Evolutionary conservation across 1,284 basidiomycete species (phyloP), one percentile per base, ranked within the genome.

Genomic region (Cronartium ribicola): DNA sequence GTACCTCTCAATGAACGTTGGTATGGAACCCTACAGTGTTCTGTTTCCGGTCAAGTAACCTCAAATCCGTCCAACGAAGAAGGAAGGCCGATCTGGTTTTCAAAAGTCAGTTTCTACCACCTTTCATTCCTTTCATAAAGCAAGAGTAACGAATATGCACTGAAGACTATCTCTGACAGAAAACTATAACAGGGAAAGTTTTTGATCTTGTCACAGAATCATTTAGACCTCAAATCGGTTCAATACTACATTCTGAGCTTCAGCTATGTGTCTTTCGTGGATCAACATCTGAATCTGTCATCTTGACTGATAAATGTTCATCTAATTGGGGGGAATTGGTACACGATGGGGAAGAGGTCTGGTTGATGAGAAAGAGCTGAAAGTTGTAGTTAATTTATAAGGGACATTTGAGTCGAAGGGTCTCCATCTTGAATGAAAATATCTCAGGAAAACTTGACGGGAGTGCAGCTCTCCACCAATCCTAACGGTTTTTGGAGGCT

Each of bases 311-410:
- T 14, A 51, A 67, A 20, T 74, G 65, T 48, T 74, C 71, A 20
- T 43, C 22, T 46, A 40, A 22, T 20, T 74, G 71, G 71, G 64
- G 44, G 20, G 71, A 74, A 29, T n/a, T 67, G n/a, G 51, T 74
- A 11, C 20, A 67, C 48, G 71, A 74, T 51, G 64, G 64, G 6
- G 64, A 74, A 61, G 71, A 74, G 67, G 65, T 74, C 5, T 74
- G 71, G 71, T 13, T 74, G 57, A 61, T 59, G 66, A 40, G n/a
- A 20, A 55, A 46, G 29, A 55, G 29, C 2, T 29, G 29, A 29
- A 1, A 29, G 1, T 29, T 29, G 29, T 29, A 29, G 2, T 29
- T 29, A 29, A 29, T 29, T 29, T 29, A 29, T 29, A 29, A 29
- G 29, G 29, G 1, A 29, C 29, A 29, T 29, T 29, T 29, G 29